Percentiles rank a stretch among this genome's conserved stretches.
These are phyloP conservation scores for Fusarium sp. DNA, from an alignment of 2,329 filamentous ascomycete species.

Conservation along the genomic window DNA sequence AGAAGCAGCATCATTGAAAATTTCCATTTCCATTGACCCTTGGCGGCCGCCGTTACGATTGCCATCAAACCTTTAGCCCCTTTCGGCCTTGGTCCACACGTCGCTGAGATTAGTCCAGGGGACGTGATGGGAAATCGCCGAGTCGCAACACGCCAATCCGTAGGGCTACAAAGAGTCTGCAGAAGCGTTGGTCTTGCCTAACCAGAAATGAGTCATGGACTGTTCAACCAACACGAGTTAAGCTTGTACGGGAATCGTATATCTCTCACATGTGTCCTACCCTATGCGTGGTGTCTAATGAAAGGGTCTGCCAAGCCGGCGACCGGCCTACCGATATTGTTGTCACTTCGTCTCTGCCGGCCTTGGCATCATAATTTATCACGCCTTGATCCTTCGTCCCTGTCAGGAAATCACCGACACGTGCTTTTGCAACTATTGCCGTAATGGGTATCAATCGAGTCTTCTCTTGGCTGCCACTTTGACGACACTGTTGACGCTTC, in stretches of 20 bases:
- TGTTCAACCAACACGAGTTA: background rate
- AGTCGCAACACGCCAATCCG: background rate
- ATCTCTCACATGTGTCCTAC: background rate
- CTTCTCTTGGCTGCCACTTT: conserved; percentile 2
- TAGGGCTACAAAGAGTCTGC: conserved; percentile 24
- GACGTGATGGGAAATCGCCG: conserved; percentile 32
- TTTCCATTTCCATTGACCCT: conserved; percentile 15
- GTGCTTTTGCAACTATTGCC: conserved; percentile 6
- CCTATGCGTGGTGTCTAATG: background rate
- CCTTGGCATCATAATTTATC: conserved; percentile 17
- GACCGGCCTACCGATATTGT: background rate
- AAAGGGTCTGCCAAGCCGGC: conserved; percentile 6
- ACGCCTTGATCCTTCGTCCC: background rate
- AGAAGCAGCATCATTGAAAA: background rate
- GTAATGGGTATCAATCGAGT: conserved; percentile 28
- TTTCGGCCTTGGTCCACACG: conserved; percentile 30
- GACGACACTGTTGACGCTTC: background rate
- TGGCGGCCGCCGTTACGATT: conserved; percentile 12
- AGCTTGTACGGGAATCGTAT: background rate
- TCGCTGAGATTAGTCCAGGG: conserved; percentile 27
- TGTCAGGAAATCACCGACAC: conserved; percentile 22
- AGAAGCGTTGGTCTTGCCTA: background rate
- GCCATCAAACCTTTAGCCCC: conserved; percentile 1
- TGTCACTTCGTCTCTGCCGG: conserved; percentile 13
- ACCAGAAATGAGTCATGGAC: conserved; percentile 2